Percentiles rank a stretch among this genome's conserved stretches.
Evolutionary conservation across 345 rosid genomes (phyloP).

Genomic region (rapeseed (Brassica napus)): Da-Ae NC_063450.1:42537001-42537500

Average conservation of each 20-base stretch:
- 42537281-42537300: background rate
- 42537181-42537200: constrained; percentile 39
- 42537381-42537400: background rate
- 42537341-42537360: background rate
- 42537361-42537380: background rate
- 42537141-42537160: constrained; percentile 87
- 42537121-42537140: constrained; percentile 52
- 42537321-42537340: background rate
- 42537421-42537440: background rate
- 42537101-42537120: constrained; percentile 10
- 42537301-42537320: background rate
- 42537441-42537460: background rate
- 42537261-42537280: background rate
- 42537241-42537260: background rate
- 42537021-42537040: constrained; percentile 79
- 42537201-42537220: background rate
- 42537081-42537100: background rate
- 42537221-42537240: background rate
- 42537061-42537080: too few species aligned
- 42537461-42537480: background rate
- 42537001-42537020: constrained; percentile 90
- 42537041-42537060: constrained; percentile 60
- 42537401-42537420: background rate
- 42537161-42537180: constrained; percentile 73
- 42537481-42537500: background rate